phyloP scores from a whole-genome alignment of 2,329 filamentous ascomycete species.

The Fusarium sambucinum region DNA sequence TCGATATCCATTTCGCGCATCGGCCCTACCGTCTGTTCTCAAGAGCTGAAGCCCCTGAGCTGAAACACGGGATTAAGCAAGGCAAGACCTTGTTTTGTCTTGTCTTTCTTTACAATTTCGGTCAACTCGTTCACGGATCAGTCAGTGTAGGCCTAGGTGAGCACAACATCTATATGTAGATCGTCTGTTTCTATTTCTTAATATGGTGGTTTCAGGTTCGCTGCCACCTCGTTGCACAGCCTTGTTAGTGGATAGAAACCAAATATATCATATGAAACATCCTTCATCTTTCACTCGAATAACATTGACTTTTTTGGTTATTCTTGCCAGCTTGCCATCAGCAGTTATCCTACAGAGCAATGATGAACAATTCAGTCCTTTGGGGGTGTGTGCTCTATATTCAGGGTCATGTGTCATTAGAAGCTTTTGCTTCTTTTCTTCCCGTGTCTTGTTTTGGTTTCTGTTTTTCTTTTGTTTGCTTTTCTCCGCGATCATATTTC shows the following conservation, averaged over 20 bases:
- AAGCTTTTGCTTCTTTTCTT: slow-evolving; percentile 1
- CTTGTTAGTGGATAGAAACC: slow-evolving; percentile 11
- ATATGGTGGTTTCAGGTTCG: slow-evolving; percentile 35
- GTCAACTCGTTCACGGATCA: background rate
- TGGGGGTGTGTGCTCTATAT: background rate
- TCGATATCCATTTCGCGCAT: slow-evolving; percentile 6
- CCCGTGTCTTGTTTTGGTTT: background rate
- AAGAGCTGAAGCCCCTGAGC: slow-evolving; percentile 10
- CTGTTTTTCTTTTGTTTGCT: background rate
- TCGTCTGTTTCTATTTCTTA: slow-evolving; percentile 15
- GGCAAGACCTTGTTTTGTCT: background rate
- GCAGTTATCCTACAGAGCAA: background rate
- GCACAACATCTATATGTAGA: slow-evolving; percentile 1
- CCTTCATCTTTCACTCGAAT: background rate
- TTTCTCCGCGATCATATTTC: slow-evolving; percentile 1
- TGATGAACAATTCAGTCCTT: background rate
- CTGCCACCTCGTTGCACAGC: background rate
- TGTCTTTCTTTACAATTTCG: background rate
- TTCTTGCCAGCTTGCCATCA: background rate
- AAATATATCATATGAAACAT: slow-evolving; percentile 30
- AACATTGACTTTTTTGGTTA: background rate
- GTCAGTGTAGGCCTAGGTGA: slow-evolving; percentile 5
- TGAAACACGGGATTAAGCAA: slow-evolving; percentile 22
- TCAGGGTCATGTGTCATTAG: background rate
- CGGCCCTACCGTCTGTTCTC: slow-evolving; percentile 2